Evolutionary conservation across 352 stramenopile species (phyloP).

Genomic region (Salisapilia sapeloensis): DNA sequence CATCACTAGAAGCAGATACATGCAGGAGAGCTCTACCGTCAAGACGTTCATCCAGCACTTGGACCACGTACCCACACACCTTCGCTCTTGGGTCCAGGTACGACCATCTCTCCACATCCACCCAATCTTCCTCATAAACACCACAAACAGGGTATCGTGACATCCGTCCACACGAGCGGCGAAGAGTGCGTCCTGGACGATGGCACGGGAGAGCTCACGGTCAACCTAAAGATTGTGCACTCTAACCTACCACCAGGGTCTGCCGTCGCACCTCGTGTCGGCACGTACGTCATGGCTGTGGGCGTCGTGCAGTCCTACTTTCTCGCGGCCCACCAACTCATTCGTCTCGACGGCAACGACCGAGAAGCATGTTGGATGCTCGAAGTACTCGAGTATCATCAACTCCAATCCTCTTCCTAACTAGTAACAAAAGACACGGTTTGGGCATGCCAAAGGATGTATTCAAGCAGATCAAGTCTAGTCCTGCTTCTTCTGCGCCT

Average conservation of each 20-base stretch:
- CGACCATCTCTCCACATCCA: background rate
- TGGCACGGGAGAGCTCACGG: constrained; percentile 34
- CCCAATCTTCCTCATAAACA: background rate
- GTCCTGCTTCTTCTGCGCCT: constrained; percentile 2
- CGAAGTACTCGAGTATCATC: constrained; percentile 63
- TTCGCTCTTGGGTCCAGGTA: constrained; percentile 66
- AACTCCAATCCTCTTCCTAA: too few relatives aligned
- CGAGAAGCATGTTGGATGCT: constrained; percentile 51
- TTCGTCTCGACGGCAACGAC: constrained; percentile 32
- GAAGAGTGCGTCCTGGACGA: constrained; percentile 46
- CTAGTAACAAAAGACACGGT: too few relatives aligned
- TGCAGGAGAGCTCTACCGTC: constrained; percentile 16
- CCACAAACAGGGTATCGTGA: constrained; percentile 57
- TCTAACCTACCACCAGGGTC: constrained; percentile 35
- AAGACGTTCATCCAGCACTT: constrained; percentile 52
- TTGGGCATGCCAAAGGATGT: constrained; percentile 3
- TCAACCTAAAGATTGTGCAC: constrained; percentile 45
- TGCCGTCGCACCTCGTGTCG: constrained; percentile 7
- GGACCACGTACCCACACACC: constrained; percentile 36
- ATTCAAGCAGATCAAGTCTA: constrained; percentile 34
- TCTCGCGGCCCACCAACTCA: constrained; percentile 39
- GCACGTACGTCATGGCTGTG: constrained; percentile 10
- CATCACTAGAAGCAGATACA: too few relatives aligned
- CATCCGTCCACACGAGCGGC: constrained; percentile 11
- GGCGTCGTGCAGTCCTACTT: constrained; percentile 1